Evolutionary conservation across 306 rosid species (phyloP).

Genomic region (Lathyrus tuberosus): DNA sequence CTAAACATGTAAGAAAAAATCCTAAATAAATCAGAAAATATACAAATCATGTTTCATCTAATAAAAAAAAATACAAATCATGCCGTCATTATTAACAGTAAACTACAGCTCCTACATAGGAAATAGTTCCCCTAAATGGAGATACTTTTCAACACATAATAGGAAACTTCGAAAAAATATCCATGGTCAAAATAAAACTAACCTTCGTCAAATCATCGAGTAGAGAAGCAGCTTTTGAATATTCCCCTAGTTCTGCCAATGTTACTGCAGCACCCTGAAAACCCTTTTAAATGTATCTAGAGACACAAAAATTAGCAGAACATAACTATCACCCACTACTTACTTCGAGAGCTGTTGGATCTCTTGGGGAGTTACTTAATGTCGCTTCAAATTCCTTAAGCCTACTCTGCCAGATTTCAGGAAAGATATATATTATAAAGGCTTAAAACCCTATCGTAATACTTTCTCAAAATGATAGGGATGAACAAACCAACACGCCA

Average conservation of each 20-base stretch:
- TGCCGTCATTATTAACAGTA: too few relatives aligned
- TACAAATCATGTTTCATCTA: too few relatives aligned
- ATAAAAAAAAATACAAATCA: too few relatives aligned
- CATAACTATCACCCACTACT: slow-evolving; percentile 48
- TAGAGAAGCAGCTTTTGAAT: slow-evolving; percentile 71
- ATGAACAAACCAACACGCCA: too few relatives aligned
- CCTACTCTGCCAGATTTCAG: slow-evolving; percentile 65
- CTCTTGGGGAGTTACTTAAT: slow-evolving; percentile 72
- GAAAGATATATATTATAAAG: slow-evolving; percentile 13
- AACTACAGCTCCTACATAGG: too few relatives aligned
- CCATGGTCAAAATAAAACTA: slow-evolving; percentile 25
- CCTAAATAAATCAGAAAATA: too few relatives aligned
- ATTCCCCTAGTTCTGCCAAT: slow-evolving; percentile 82
- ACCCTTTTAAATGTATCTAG: slow-evolving; percentile 40
- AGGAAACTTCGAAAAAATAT: slow-evolving; percentile 19
- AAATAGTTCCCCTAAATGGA: slow-evolving; percentile 4
- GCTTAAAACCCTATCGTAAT: too few relatives aligned
- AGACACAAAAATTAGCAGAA: slow-evolving; percentile 42
- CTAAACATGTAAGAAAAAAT: too few relatives aligned
- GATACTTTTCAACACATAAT: slow-evolving; percentile 1
- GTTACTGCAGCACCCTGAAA: slow-evolving; percentile 95
- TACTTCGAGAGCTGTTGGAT: slow-evolving; percentile 85
- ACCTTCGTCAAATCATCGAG: slow-evolving; percentile 87
- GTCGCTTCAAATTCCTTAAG: slow-evolving; percentile 72
- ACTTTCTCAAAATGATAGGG: too few relatives aligned